These are phyloP conservation scores for Cubamyces sp. DNA, from an alignment of 768 basidiomycete species.

Conservation along the genomic window DNA sequence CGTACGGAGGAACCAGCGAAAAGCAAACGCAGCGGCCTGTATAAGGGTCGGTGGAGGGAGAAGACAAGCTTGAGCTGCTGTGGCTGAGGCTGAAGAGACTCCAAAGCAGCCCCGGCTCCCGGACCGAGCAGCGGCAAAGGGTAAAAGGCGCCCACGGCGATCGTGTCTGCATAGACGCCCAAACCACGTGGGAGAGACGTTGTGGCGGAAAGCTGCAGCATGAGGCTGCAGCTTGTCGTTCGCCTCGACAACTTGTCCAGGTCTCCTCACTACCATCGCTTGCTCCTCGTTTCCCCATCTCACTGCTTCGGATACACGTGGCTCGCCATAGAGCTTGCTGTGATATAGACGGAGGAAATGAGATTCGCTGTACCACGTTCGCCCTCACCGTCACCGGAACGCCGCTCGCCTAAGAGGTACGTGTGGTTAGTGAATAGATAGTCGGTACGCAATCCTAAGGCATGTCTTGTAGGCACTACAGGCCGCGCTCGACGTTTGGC, in stretches of 20 bases:
- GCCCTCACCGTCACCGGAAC: slow-evolving; percentile 50
- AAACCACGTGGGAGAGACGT: slow-evolving; percentile 6
- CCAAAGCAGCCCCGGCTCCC: not conserved
- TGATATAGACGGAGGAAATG: slow-evolving; percentile 39
- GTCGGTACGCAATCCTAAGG: slow-evolving; percentile 15
- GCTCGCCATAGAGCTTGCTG: too few relatives aligned
- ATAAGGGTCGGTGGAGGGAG: not conserved
- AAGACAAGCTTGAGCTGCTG: not conserved
- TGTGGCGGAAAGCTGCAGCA: slow-evolving; percentile 10
- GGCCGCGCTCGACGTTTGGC: slow-evolving; percentile 58
- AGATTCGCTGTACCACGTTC: slow-evolving; percentile 59
- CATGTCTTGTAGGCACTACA: slow-evolving; percentile 17
- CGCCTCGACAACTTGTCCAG: not conserved
- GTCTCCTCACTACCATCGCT: not conserved
- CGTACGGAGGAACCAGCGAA: not conserved
- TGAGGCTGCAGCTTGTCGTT: not conserved
- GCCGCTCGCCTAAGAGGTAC: slow-evolving; percentile 38
- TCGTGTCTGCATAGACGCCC: not conserved
- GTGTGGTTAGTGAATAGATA: not conserved
- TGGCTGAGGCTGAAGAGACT: not conserved
- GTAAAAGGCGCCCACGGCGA: not conserved
- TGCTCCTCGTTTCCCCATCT: not conserved
- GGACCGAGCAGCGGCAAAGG: not conserved
- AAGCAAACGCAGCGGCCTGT: not conserved
- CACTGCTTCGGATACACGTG: too few relatives aligned